Evolutionary conservation across 108 stramenopile species (phyloP).

Genomic region (Skeletonema tropicum): DNA sequence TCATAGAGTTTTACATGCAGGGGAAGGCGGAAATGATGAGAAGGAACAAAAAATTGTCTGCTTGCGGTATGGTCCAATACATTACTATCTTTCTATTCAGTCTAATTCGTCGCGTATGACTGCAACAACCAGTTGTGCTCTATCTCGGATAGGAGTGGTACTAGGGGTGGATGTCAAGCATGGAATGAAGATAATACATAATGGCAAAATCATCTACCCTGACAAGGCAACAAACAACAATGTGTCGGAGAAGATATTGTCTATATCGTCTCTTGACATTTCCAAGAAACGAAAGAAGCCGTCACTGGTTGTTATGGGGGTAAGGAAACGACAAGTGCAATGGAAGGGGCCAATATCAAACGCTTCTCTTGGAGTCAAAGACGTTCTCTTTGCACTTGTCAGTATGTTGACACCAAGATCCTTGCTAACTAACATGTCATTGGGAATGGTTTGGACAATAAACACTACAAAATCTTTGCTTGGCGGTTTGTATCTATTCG

Average conservation of each 20-base stretch:
- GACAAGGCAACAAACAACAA: slow-evolving; percentile 10
- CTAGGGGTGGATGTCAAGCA: slow-evolving; percentile 1
- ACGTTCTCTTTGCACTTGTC: slow-evolving; percentile 1
- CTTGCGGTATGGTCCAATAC: neutral
- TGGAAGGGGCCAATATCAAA: neutral
- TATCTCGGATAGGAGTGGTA: neutral
- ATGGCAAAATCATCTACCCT: slow-evolving; percentile 41
- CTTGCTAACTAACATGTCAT: slow-evolving; percentile 1
- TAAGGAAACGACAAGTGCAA: slow-evolving; percentile 5
- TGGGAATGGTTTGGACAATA: slow-evolving; percentile 18
- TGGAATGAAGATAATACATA: slow-evolving; percentile 38
- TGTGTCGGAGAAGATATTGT: slow-evolving; percentile 26
- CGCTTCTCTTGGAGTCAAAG: neutral
- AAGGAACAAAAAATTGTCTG: neutral
- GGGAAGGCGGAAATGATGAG: neutral
- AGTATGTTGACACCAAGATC: slow-evolving; percentile 15
- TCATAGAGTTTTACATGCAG: neutral
- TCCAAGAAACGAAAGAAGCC: slow-evolving; percentile 40
- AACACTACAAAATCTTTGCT: slow-evolving; percentile 13
- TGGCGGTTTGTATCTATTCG: slow-evolving; percentile 30
- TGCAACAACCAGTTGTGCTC: neutral
- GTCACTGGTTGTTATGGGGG: slow-evolving; percentile 44
- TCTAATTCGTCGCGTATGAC: neutral
- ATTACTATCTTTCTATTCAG: neutral
- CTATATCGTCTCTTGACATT: slow-evolving; percentile 32